Conservation (phyloP, 306 rosid species). For the Spatholobus suberectus region DNA sequence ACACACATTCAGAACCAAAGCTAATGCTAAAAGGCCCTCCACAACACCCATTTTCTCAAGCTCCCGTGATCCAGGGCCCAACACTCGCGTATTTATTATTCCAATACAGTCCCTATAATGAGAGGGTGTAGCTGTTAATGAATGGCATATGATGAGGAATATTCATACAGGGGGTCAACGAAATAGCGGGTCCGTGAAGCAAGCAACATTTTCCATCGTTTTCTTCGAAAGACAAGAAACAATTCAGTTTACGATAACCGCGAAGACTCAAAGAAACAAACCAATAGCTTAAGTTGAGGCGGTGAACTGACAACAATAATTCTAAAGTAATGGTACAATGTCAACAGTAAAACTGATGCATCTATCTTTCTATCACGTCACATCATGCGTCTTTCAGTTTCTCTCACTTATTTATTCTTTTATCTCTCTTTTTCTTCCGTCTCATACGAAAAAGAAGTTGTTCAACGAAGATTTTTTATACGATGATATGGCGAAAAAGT, state of each 20-base stretch:
- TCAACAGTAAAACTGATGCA: not conserved
- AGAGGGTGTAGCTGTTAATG: not conserved
- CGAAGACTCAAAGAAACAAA: not conserved
- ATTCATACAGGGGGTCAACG: conserved; percentile 7
- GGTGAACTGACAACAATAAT: not conserved
- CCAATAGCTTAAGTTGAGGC: not conserved
- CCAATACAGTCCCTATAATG: not conserved
- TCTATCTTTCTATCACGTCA: not conserved
- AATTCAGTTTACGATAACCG: not conserved
- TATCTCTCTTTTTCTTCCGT: not conserved
- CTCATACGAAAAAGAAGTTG: not conserved
- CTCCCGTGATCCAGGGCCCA: conserved; percentile 40
- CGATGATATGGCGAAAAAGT: not conserved
- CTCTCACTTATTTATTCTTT: not conserved
- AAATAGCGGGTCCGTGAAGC: not conserved
- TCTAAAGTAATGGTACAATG: not conserved
- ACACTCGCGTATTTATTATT: not conserved
- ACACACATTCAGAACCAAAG: conserved; percentile 38
- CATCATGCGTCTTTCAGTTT: not conserved
- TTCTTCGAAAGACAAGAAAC: not conserved
- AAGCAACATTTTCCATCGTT: not conserved
- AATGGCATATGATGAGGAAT: conserved; percentile 20
- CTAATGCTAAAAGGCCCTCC: conserved; percentile 17
- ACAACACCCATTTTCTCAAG: conserved; percentile 44
- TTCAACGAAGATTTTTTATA: not conserved